Evolutionary conservation across 2,329 filamentous ascomycete genomes (phyloP), one percentile per base, ranked within the genome.

Genomic region (Lecanosticta acicola): DNA sequence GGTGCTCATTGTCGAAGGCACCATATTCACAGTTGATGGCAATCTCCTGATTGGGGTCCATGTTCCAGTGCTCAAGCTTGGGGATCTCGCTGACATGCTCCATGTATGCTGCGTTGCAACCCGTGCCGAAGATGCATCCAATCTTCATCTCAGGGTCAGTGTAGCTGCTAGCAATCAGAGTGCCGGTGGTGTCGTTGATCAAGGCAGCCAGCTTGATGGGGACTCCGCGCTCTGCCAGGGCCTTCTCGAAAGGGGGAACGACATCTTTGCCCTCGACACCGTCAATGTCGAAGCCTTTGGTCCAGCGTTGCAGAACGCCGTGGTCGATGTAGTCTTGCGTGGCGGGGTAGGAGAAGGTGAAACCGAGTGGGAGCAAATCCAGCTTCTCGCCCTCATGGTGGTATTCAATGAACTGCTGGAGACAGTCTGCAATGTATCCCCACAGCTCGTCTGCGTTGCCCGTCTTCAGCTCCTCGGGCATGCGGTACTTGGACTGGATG

Each of bases 11-110:
- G 69, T 96, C 91, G 63, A 97, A 96, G 26, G 91, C 90, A 56
- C 91, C 91, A 79, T 90, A 96, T 68, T 97, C 91, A 73, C 90
- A 96, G 75, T 96, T 96, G 73, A 97, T 95, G 42, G 88, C 89
- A 77, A 96, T 94, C 54, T 93, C 84, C 46, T 65, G 60, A 19
- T 62, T 54, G 0, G 87, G 75, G 40, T 89, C 85, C 32, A 97
- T 79, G 61, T 94, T 93, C 76, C 94, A 79, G 71, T 96, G 82
- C 9, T 85, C 87, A 44, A 98, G 80, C 76, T 98, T 98, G 55
- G 90, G 91, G 55, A 98, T 88, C 10, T 84, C 87, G 55, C 88
- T 89, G 54, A 81, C 87, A 62, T 94, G 72, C 70, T 98, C 93
- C 85, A 98, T 94, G 73, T 98, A 98, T 32, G 93, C 93, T 33